Evolutionary conservation across 2,329 filamentous ascomycete species (phyloP), one percentile per base, ranked within the genome.

Genomic region (Stachybotrys chlorohalonatus): DNA sequence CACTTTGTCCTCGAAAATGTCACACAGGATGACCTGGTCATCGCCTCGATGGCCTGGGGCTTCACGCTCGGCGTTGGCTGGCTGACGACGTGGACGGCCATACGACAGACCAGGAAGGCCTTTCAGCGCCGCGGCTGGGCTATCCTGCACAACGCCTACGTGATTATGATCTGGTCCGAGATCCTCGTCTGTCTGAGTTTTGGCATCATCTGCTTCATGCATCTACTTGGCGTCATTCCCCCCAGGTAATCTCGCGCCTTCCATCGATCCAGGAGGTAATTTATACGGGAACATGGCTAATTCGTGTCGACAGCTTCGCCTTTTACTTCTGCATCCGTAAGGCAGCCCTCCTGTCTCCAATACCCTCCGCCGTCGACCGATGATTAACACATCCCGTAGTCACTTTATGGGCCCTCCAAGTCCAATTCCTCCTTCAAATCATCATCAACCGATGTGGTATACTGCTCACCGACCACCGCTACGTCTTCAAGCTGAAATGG

Each of bases 111-210:
- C 1, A 61, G 58, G 16, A 66, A 67, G 7, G 56, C 69, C 46
- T 74, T 65, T 54, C 60, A 65, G n/a, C 70, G 64, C 8, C 66
- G 62, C 47, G 63, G 70, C 6, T 51, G 47, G 16, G 52, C 67
- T 62, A 60, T 69, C 54, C 51, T 54, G 58, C 67, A 62, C 13
- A 75, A 74, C 56, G 63, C 68, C 1, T 77, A 77, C 56, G 66
- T 78, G 0, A 73, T 71, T 66, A 72, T 78, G 71, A 71, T 78
- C 53, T 78, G 75, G 76, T 52, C 70, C 31, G 76, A 78, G 59
- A 66, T 78, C 4, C 2, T 67, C 1, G 71, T 73, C 4, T 76
- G 71, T 11, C 63, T 74, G 11, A 57, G 66, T 8, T 77, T 78
- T 46, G 70, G 67, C 6, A 56, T 75, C 30, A 67, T 77, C 31